Base-by-base conservation (phyloP, 805 yeast genomes). In the Wickerhamomyces silvicola region DNA sequence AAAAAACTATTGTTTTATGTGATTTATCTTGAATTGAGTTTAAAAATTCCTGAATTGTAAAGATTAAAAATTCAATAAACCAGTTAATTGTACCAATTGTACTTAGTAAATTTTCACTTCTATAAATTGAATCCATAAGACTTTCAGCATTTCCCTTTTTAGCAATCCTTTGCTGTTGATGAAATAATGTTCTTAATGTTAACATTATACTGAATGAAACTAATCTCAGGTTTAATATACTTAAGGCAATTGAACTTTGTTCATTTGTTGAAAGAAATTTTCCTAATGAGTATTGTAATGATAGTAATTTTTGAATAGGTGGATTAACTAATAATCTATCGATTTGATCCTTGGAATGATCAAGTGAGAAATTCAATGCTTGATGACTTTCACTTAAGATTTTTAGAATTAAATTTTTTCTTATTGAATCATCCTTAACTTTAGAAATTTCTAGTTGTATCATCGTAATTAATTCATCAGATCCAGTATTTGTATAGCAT, bases 1-100 rank as follows among this genome's bases (percentile, higher is more conserved):
- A 78, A 10, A 77, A 52, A 0, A 68, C 78, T 12, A 79, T 52
- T 1, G 74, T 64, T 38, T 48, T 36, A 33, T 45, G 42, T 3
- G 20, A 22, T 4, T 33, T 13, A 17, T 43, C 32, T 2, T 51
- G 31, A 34, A 48, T 13, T 33, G 78, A 45, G 21, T 77, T 70
- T 16, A 79, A 49, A 21, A 81, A 56, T 42, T 90, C 95, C 54
- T 88, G 94, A 33, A 78, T 73, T 24, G 84, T 52, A 40, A 73
- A 76, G 1, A 80, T 74, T 33, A 85, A 65, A 38, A 85, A 73
- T 51, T 87, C 96, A 20, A 85, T 70, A 43, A 84, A 71, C 96
- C 97, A 90, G 46, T 85, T 74, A 7, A 82, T 75, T 24, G 81
- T 73, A 0, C 97, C 97, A n/a, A 84, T 56, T 9, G 78, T 62